phyloP scores from a whole-genome alignment of 306 rosid genomes.

The Lupinus albus region DNA sequence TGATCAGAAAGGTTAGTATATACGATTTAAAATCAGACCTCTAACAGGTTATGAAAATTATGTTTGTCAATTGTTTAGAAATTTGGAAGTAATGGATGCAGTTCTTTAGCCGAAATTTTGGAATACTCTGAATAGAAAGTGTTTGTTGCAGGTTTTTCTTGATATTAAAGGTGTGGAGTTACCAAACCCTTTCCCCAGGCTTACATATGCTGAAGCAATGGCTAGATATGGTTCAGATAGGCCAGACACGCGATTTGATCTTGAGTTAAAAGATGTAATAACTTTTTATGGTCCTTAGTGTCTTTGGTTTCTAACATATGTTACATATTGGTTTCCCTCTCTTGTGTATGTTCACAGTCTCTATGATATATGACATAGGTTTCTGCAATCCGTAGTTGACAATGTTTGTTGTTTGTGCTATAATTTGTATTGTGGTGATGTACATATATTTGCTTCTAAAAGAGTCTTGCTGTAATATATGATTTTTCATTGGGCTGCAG shows the following conservation, averaged over 20 bases:
- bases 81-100: slow-evolving; percentile 22
- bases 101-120: slow-evolving; percentile 10
- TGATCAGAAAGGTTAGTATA: slow-evolving; percentile 80
- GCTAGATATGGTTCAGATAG: slow-evolving; percentile 86
- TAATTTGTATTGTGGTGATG: slow-evolving; percentile 10
- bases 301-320: slow-evolving; percentile 28
- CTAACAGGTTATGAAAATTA: slow-evolving; percentile 19
- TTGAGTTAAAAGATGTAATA: slow-evolving; percentile 90
- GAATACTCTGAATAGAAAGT: slow-evolving; percentile 27
- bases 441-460: slow-evolving; percentile 32
- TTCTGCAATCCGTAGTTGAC: slow-evolving; percentile 11
- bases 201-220: slow-evolving; percentile 96
- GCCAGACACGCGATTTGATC: slow-evolving; percentile 90
- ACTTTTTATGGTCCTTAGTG: too few species aligned
- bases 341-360: background rate
- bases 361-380: slow-evolving; percentile 10
- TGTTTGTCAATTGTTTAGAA: slow-evolving; percentile 13
- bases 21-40: slow-evolving; percentile 20
- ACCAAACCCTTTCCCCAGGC: slow-evolving; percentile 94
- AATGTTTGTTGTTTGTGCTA: slow-evolving; percentile 26
- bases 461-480: slow-evolving; percentile 30
- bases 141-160: slow-evolving; percentile 74
- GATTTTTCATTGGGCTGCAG: slow-evolving; percentile 50
- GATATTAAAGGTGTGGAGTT: slow-evolving; percentile 80
- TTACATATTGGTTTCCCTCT: slow-evolving; percentile 1